Evolutionary conservation across 2,329 filamentous ascomycete species (phyloP), one percentile per base, ranked within the genome.

Genomic region (Pyrenochaeta sp.): DNA sequence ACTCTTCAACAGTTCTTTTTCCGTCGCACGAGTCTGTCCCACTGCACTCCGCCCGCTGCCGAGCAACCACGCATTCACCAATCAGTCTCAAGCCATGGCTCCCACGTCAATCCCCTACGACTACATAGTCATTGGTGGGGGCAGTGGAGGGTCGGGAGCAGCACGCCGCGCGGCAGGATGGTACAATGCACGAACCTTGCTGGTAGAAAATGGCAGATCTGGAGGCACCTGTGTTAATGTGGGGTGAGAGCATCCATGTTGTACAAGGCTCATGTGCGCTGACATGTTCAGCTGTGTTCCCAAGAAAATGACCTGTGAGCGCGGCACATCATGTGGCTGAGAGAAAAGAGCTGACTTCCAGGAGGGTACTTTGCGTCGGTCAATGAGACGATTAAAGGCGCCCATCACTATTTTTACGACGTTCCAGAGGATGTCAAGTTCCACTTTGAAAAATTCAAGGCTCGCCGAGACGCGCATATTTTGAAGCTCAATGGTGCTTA

Each of bases 401-500:
- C 19, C 87, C 58, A 88, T 88, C 68, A 76, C 22, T 93, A 93
- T 70, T 88, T 88, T 38, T 93, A 93, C 75, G 82, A 79, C 31
- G 77, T 90, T 38, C 65, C 85, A 59, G 74, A 89, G 59, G 85
- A 81, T 2, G 81, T 81, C 14, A 84, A 87, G 21, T 93, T 92
- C 70, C 84, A 92, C 76, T 93, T 87, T 85, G 65, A 78, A 17
- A 77, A 76, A n/a, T 92, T 92, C 77, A 90, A 89, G 77, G 69
- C 79, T 53, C 91, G 92, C 80, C 82, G 88, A 34, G 88, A 90
- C 67, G 87, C 86, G 55, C 90, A 88, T 69, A 76, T 93, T 53
- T 81, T 83, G 74, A 81, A 87, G 11, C 77, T 93, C 44, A 93
- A 93, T 68, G 88, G 86, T 51, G 91, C 91, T 66, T 93, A 92